Percentiles rank a stretch among this genome's conserved stretches.
Evolutionary conservation across 2,329 filamentous ascomycete species (phyloP).

Genomic region (Gnomoniopsis smithogilvyi): DNA sequence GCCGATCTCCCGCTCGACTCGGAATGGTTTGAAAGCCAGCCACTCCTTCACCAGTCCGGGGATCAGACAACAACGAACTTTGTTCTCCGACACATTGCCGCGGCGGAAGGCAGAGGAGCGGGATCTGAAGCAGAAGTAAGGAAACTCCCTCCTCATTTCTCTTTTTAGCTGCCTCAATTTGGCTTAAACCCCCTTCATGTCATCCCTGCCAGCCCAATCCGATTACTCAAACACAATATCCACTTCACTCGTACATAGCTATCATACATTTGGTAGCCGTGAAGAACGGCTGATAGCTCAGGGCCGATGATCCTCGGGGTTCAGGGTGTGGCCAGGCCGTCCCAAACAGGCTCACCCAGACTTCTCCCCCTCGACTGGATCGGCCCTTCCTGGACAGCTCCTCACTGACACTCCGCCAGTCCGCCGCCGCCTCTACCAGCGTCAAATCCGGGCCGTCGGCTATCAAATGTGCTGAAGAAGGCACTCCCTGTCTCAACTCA

Average conservation of each 20-base stretch:
- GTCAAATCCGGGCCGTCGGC: not conserved
- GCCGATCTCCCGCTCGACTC: not conserved
- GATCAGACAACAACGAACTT: slow-evolving; percentile 4
- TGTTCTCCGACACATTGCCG: slow-evolving; percentile 11
- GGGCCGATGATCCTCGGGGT: not conserved
- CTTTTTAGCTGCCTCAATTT: not conserved
- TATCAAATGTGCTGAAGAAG: slow-evolving; percentile 13
- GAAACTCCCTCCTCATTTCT: not conserved
- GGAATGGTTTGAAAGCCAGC: not conserved
- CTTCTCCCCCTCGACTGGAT: not conserved
- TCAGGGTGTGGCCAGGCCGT: not conserved
- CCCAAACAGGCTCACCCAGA: not conserved
- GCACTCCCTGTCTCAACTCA: slow-evolving; percentile 38
- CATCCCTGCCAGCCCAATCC: not conserved
- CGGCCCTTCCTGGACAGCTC: not conserved
- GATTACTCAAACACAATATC: not conserved
- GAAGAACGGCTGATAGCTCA: not conserved
- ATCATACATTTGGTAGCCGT: no score
- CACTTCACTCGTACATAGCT: not conserved
- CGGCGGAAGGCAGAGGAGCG: slow-evolving; percentile 10
- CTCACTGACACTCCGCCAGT: slow-evolving; percentile 10
- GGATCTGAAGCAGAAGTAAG: slow-evolving; percentile 14
- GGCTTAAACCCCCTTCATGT: not conserved
- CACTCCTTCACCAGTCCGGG: not conserved
- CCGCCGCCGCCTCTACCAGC: not conserved